Percentiles rank a stretch among this genome's conserved stretches.
phyloP scores from a whole-genome alignment of 768 basidiomycete species.

The Psilocybe tampanensis region DNA sequence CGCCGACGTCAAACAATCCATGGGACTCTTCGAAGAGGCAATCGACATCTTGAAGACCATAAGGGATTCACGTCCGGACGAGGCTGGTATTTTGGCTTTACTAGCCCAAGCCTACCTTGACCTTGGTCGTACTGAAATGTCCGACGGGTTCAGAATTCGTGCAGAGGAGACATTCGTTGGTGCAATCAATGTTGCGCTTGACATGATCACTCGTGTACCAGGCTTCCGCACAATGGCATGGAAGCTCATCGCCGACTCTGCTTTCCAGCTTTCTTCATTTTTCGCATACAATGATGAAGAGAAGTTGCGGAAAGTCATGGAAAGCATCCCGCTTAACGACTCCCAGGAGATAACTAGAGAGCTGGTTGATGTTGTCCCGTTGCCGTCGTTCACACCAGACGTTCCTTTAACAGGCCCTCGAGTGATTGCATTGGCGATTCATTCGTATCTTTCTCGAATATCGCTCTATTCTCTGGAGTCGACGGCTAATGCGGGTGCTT shows the following conservation, averaged over 20 bases:
- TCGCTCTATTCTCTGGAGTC: constrained; percentile 57
- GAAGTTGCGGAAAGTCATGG: constrained; percentile 35
- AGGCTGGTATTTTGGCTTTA: constrained; percentile 72
- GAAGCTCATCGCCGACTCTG: constrained; percentile 82
- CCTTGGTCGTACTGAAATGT: constrained; percentile 64
- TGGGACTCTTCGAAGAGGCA: constrained; percentile 76
- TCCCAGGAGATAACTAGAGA: constrained; percentile 41
- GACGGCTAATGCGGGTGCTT: constrained; percentile 54
- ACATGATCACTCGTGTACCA: constrained; percentile 48
- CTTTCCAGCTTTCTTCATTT: constrained; percentile 63
- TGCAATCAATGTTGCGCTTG: constrained; percentile 55
- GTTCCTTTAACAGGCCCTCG: constrained; percentile 31
- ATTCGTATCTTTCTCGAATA: constrained; percentile 63
- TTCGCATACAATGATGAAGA: constrained; percentile 50
- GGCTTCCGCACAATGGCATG: constrained; percentile 77
- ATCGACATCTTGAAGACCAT: constrained; percentile 65
- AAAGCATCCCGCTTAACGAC: constrained; percentile 38
- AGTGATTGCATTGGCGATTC: constrained; percentile 53
- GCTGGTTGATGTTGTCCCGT: constrained; percentile 41
- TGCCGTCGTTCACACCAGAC: constrained; percentile 26
- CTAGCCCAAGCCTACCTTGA: constrained; percentile 75
- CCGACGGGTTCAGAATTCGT: constrained; percentile 72
- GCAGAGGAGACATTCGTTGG: constrained; percentile 73
- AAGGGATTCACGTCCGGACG: constrained; percentile 55
- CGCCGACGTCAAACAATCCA: constrained; percentile 80